Base-by-base conservation (phyloP, 768 basidiomycete species). In the Suillus hirtellus region DNA sequence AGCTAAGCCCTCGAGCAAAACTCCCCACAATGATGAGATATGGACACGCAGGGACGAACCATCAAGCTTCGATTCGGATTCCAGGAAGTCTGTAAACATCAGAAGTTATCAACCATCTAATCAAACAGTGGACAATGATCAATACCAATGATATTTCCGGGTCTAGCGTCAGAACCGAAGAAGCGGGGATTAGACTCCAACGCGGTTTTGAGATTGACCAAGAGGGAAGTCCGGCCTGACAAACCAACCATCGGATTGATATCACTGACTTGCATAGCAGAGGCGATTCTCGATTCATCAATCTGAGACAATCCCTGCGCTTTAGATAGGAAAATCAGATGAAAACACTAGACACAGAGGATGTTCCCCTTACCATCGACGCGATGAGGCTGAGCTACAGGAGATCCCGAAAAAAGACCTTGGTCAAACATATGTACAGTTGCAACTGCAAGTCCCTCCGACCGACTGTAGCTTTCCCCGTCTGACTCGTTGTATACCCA, bases 191-290 rank as follows among this genome's bases (percentile, higher is more conserved):
- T 86, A 3, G 82, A 74, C 27, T 81, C 79, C 63, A 99, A 84
- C 0, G 95, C 95, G 40, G 79, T 78, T 52, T 85, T 84, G 49
- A 98, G 86, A 65, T 86, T 88, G 67, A 82, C 79, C 19, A 99
- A 83, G 4, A 99, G 83, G 0, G 85, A 81, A 0, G 94, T 81
- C 40, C 96, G 88, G 2, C 96, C 96, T 65, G 94, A 89, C 21
- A 98, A 82, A 7, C 95, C 96, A 19, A 92, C 87, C 87, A 99
- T 92, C 0, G 92, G 90, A 72, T 99, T 99, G 0, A 80, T 65
- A 1, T 83, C 78, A 58, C 75, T 81, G 34, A 95, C 95, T 75
- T 98, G 96, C 83, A 99, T 88, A 2, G 86, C 89, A 43, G 78
- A 67, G 6, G 87, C 83, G 31, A 90, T 81, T 52, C 78, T 80